phyloP scores from a whole-genome alignment of 164 flowering plant species.

The Aristolochia fimbriata region DNA sequence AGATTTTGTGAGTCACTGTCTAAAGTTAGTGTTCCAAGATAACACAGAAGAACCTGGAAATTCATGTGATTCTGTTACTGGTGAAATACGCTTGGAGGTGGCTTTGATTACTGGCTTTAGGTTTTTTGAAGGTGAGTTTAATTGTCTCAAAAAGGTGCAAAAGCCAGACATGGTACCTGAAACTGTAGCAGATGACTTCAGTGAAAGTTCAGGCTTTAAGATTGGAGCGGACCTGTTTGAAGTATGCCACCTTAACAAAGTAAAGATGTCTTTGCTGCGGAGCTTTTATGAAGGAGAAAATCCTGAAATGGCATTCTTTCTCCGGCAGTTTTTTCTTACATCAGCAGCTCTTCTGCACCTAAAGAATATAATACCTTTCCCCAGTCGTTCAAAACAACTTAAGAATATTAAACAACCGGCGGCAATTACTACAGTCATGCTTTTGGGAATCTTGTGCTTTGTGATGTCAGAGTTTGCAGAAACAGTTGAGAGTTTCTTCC shows the following conservation, averaged over 20 bases:
- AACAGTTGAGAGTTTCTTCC: conserved; percentile 26
- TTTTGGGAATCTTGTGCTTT: conserved; percentile 36
- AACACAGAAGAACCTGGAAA: conserved; percentile 13
- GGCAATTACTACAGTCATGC: conserved; percentile 24
- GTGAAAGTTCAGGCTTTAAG: not conserved
- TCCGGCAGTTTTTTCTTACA: conserved; percentile 53
- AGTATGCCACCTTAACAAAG: conserved; percentile 15
- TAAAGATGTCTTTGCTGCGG: conserved; percentile 34
- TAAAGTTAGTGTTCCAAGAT: conserved; percentile 25
- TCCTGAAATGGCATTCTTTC: conserved; percentile 42
- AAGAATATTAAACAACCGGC: conserved; percentile 14
- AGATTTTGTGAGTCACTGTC: conserved; percentile 22
- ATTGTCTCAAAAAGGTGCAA: conserved; percentile 6
- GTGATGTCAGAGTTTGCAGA: conserved; percentile 46
- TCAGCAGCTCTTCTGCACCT: conserved; percentile 61
- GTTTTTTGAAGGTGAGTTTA: conserved; percentile 2
- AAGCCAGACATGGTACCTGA: conserved; percentile 7
- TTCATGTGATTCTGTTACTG: conserved; percentile 1
- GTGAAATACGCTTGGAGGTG: conserved; percentile 9
- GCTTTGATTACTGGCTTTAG: conserved; percentile 7
- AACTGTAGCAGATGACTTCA: conserved; percentile 7
- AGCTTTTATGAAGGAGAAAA: conserved; percentile 50
- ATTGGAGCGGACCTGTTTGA: conserved; percentile 14
- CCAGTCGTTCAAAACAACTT: conserved; percentile 12
- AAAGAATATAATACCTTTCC: conserved; percentile 6